Conservation (phyloP, 768 basidiomycete genomes). For the Macrolepiota dolichaula region DNA sequence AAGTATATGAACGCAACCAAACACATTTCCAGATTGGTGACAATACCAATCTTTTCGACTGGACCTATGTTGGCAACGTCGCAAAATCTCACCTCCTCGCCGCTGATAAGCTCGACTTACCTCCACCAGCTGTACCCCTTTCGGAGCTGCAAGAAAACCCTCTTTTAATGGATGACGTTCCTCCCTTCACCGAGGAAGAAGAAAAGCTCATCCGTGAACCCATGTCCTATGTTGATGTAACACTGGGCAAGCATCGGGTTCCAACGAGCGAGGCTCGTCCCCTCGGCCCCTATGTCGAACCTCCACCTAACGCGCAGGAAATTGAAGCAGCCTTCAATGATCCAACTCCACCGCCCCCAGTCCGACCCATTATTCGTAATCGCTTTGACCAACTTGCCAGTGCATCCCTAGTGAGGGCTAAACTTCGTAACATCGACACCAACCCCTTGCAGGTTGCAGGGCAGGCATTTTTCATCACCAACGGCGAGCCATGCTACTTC, state of each 20-base stretch:
- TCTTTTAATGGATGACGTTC: conserved; percentile 33
- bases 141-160: conserved; percentile 33
- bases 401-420: conserved; percentile 48
- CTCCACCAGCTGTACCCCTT: conserved; percentile 41
- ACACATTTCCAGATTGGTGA: conserved; percentile 92
- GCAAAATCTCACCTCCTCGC: conserved; percentile 93
- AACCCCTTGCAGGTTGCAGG: conserved; percentile 82
- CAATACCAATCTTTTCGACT: conserved; percentile 92
- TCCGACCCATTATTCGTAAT: conserved; percentile 63
- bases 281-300: conserved; percentile 74
- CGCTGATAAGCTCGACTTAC: conserved; percentile 74
- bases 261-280: conserved; percentile 83
- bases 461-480: conserved; percentile 94
- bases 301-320: conserved; percentile 52
- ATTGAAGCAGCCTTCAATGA: conserved; percentile 56
- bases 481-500: conserved; percentile 93
- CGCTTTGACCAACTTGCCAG: conserved; percentile 81
- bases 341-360: conserved; percentile 34
- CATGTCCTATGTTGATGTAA: conserved; percentile 59
- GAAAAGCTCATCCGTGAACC: conserved; percentile 42
- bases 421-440: conserved; percentile 36
- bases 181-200: conserved; percentile 39
- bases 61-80: conserved; percentile 95
- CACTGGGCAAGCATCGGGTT: conserved; percentile 60
- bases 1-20: conserved; percentile 77